Evolutionary conservation across 2,329 filamentous ascomycete species (phyloP).

Genomic region (Alternaria gaisen): DNA sequence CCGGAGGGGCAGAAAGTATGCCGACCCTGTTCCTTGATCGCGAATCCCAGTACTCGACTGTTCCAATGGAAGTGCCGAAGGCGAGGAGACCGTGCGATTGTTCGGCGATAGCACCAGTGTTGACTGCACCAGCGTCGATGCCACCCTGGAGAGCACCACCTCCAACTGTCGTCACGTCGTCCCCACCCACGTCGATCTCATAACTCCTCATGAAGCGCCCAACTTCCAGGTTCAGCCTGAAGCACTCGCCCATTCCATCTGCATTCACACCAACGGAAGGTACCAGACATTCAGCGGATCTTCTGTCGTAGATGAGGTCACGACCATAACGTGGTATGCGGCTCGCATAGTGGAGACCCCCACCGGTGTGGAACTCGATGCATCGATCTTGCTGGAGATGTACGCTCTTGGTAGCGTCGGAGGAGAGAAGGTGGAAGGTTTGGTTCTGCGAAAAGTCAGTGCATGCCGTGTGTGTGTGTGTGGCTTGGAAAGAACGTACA

Average conservation of each 20-base stretch:
- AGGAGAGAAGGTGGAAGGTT: slow-evolving; percentile 86
- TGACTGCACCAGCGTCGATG: slow-evolving; percentile 84
- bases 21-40: slow-evolving; percentile 83
- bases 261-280: slow-evolving; percentile 87
- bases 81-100: slow-evolving; percentile 88
- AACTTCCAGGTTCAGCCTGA: slow-evolving; percentile 87
- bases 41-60: slow-evolving; percentile 96
- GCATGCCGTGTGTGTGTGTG: not conserved
- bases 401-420: slow-evolving; percentile 92
- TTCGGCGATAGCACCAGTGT: slow-evolving; percentile 86
- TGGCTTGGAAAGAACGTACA: not conserved
- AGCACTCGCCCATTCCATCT: slow-evolving; percentile 90
- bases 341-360: slow-evolving; percentile 87
- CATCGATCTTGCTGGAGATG: slow-evolving; percentile 92
- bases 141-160: slow-evolving; percentile 85
- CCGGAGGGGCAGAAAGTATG: slow-evolving; percentile 68
- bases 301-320: slow-evolving; percentile 84
- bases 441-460: slow-evolving; percentile 67
- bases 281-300: slow-evolving; percentile 83
- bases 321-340: slow-evolving; percentile 91
- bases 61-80: slow-evolving; percentile 94
- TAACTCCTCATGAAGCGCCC: slow-evolving; percentile 96
- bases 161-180: slow-evolving; percentile 72
- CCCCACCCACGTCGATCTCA: slow-evolving; percentile 86
- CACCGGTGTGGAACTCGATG: slow-evolving; percentile 91